These are phyloP conservation scores for Parascedosporium putredinis DNA, from an alignment of 2,329 filamentous ascomycete species.

Conservation along the genomic window DNA sequence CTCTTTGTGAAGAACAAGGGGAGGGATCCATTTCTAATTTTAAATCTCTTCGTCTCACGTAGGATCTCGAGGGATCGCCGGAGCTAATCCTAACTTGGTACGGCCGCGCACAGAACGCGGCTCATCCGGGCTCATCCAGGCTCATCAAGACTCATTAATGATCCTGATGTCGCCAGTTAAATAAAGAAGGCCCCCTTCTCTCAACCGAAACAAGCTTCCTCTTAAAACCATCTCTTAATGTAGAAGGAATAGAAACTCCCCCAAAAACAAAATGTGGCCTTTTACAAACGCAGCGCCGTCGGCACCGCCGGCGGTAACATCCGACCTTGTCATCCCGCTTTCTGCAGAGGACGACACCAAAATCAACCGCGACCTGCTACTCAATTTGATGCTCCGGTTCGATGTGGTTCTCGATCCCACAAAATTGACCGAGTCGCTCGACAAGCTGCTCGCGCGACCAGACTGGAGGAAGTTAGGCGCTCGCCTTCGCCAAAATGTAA, in stretches of 20 bases:
- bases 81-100: too few species aligned
- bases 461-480: slow-evolving; percentile 1
- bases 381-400: slow-evolving; percentile 24
- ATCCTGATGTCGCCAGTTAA: too few species aligned
- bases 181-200: too few species aligned
- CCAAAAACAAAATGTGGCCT: neutral
- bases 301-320: neutral
- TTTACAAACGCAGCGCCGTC: neutral
- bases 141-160: too few species aligned
- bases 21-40: too few species aligned
- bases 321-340: slow-evolving; percentile 16
- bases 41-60: too few species aligned
- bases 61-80: too few species aligned
- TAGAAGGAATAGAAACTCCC: neutral
- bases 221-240: too few species aligned
- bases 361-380: slow-evolving; percentile 13
- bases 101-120: too few species aligned
- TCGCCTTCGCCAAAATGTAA: neutral
- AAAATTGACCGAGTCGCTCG: neutral
- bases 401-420: slow-evolving; percentile 29
- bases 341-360: slow-evolving; percentile 17
- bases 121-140: too few species aligned
- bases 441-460: neutral
- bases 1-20: too few species aligned
- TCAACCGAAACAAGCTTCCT: too few species aligned